These are phyloP conservation scores for Wickerhamiella azymoides DNA, from an alignment of 805 yeast genomes.

Conservation along the genomic window DNA sequence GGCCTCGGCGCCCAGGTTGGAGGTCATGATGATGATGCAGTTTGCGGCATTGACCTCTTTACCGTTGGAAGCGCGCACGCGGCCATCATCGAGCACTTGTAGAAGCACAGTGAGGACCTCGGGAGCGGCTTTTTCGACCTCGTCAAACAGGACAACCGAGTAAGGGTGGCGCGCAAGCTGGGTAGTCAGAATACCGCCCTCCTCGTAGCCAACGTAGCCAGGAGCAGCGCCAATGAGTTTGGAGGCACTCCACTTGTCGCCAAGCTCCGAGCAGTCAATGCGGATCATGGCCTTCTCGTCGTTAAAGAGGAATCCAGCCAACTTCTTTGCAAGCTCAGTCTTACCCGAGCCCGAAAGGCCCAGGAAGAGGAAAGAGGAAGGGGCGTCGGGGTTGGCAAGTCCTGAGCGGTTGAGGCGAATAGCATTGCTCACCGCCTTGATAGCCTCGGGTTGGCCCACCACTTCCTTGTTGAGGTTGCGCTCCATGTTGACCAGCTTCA, in stretches of 20 bases:
- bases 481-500: constrained; percentile 91
- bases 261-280: constrained; percentile 91
- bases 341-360: constrained; percentile 98
- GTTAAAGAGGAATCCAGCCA: constrained; percentile 90
- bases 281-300: constrained; percentile 96
- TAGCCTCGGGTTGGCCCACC: constrained; percentile 93
- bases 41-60: constrained; percentile 87
- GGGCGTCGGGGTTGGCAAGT: constrained; percentile 89
- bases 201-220: constrained; percentile 93
- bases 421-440: constrained; percentile 90
- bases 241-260: constrained; percentile 91
- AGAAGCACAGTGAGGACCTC: constrained; percentile 85
- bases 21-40: constrained; percentile 87
- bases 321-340: constrained; percentile 92
- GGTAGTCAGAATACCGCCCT: constrained; percentile 92
- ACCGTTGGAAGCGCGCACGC: constrained; percentile 89
- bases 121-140: constrained; percentile 97
- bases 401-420: constrained; percentile 90
- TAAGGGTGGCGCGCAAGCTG: constrained; percentile 85
- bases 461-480: constrained; percentile 65
- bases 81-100: constrained; percentile 92
- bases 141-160: constrained; percentile 92
- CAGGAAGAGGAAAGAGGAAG: constrained; percentile 85
- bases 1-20: constrained; percentile 89
- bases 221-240: constrained; percentile 95